Percentiles rank a stretch among this genome's conserved stretches.
phyloP scores from a whole-genome alignment of 768 basidiomycete species.

The Podaxis sp. region DNA sequence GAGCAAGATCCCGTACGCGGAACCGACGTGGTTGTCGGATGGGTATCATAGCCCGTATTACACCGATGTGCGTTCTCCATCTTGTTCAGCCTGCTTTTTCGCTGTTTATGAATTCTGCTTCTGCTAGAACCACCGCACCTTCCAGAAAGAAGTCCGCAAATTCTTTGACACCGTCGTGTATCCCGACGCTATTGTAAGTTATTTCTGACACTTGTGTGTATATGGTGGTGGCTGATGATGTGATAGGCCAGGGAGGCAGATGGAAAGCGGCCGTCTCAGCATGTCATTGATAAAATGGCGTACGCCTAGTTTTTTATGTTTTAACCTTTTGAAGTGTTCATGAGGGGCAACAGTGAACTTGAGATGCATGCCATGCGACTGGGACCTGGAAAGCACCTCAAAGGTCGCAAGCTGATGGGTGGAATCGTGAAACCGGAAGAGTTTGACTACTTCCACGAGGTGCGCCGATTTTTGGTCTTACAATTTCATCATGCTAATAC shows the following conservation, averaged over 20 bases:
- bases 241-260: slow-evolving; percentile 62
- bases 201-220: background rate
- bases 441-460: slow-evolving; percentile 90
- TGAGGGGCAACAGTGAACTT: slow-evolving; percentile 37
- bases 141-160: slow-evolving; percentile 59
- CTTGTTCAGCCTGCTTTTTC: slow-evolving; percentile 30
- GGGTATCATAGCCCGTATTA: slow-evolving; percentile 77
- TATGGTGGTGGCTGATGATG: background rate
- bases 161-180: slow-evolving; percentile 69
- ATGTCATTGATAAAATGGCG: slow-evolving; percentile 84
- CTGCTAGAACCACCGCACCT: slow-evolving; percentile 46
- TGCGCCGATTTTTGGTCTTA: slow-evolving; percentile 17
- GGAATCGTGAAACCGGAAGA: slow-evolving; percentile 82
- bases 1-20: slow-evolving; percentile 81
- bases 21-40: slow-evolving; percentile 73
- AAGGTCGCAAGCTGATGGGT: slow-evolving; percentile 76
- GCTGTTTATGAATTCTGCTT: background rate
- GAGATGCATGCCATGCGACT: slow-evolving; percentile 89
- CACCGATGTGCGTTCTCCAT: slow-evolving; percentile 44
- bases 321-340: slow-evolving; percentile 39
- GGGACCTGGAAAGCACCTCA: slow-evolving; percentile 91
- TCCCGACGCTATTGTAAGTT: slow-evolving; percentile 34
- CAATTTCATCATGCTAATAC: background rate
- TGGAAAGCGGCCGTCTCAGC: slow-evolving; percentile 78
- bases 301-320: slow-evolving; percentile 53